Evolutionary conservation across 306 rosid species (phyloP).

Genomic region (Dicorynia guianensis): DNA sequence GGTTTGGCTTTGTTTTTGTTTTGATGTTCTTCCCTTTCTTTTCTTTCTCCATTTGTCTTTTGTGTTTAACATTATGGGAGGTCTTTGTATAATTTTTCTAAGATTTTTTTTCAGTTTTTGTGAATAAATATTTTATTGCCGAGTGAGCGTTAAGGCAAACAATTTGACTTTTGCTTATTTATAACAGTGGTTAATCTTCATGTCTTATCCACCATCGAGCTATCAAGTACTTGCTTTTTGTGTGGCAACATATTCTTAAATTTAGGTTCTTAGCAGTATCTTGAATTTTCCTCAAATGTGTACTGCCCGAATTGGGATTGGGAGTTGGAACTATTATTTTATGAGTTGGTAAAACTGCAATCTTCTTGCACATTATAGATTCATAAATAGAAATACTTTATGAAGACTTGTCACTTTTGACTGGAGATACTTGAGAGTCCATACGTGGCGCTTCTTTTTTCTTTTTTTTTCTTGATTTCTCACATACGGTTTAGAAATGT

Average conservation of each 20-base stretch:
- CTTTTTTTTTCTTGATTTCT: no score
- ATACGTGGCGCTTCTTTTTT: no score
- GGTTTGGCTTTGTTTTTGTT: conserved; percentile 17
- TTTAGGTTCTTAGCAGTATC: not conserved
- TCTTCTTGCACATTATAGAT: not conserved
- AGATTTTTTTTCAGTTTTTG: not conserved
- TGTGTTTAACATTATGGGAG: not conserved
- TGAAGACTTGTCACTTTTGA: not conserved
- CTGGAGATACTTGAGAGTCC: no score
- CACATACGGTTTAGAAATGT: no score
- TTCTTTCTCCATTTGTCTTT: not conserved
- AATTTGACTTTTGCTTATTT: conserved; percentile 3
- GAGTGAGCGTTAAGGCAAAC: conserved; percentile 4
- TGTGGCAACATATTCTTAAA: not conserved
- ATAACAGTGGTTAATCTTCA: not conserved
- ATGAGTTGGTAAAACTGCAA: not conserved
- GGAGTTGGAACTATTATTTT: not conserved
- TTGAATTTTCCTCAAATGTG: not conserved
- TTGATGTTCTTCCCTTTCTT: conserved; percentile 8
- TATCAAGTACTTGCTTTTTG: not conserved
- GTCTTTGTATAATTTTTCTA: not conserved
- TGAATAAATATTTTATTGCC: not conserved
- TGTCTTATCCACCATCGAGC: not conserved
- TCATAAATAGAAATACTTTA: not conserved
- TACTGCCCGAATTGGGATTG: not conserved